phyloP scores from a whole-genome alignment of 495 filamentous ascomycete species.

The Xylona heveae region DNA sequence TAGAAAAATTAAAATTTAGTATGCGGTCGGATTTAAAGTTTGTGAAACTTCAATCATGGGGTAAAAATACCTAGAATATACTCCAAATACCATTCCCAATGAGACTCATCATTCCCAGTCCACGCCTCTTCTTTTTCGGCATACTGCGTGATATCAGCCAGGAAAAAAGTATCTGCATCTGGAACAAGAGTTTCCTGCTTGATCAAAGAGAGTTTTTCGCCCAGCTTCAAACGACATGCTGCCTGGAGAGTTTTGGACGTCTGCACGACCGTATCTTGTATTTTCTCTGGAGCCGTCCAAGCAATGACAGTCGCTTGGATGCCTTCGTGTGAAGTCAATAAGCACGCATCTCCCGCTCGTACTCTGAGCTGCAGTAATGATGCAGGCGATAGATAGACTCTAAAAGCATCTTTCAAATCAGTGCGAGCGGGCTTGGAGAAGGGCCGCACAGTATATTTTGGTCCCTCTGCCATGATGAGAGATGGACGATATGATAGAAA shows the following conservation, averaged over 20 bases:
- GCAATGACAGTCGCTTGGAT: slow-evolving; percentile 34
- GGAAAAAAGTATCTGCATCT: slow-evolving; percentile 21
- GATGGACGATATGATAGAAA: background rate
- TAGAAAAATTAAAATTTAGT: slow-evolving; percentile 16
- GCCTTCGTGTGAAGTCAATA: slow-evolving; percentile 22
- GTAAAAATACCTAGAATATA: slow-evolving; percentile 24
- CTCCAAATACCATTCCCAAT: slow-evolving; percentile 45
- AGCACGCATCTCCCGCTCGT: slow-evolving; percentile 34
- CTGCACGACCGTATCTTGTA: slow-evolving; percentile 40
- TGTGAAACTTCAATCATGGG: slow-evolving; percentile 19
- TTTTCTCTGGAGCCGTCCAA: slow-evolving; percentile 41
- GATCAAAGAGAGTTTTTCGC: slow-evolving; percentile 34
- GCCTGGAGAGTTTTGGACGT: slow-evolving; percentile 44
- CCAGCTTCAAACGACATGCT: slow-evolving; percentile 39
- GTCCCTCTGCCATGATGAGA: background rate
- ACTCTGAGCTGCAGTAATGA: slow-evolving; percentile 37
- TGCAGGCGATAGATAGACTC: slow-evolving; percentile 44
- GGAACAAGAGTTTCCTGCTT: slow-evolving; percentile 16
- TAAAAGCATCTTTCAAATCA: slow-evolving; percentile 36
- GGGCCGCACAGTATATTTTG: slow-evolving; percentile 28
- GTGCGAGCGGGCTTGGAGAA: slow-evolving; percentile 26
- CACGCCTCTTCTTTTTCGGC: slow-evolving; percentile 17
- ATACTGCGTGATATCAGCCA: slow-evolving; percentile 27
- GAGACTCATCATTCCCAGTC: slow-evolving; percentile 22
- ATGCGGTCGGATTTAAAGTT: slow-evolving; percentile 7